Percentiles rank a stretch among this genome's conserved stretches.
Evolutionary conservation across 148 eudicot species (phyloP).

Genomic region (Fagopyrum esculentum): DNA sequence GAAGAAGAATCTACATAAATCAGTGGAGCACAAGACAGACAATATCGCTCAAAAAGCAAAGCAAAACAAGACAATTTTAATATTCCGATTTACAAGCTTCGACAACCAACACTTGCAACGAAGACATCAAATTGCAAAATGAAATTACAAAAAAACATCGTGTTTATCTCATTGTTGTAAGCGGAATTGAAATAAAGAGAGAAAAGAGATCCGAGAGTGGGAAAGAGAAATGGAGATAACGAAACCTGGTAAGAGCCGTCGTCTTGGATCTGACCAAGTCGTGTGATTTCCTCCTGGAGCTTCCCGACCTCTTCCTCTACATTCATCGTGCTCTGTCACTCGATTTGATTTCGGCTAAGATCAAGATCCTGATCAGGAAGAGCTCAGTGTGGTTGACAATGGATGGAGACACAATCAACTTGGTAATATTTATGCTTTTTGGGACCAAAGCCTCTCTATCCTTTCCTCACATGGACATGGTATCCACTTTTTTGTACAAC

Average conservation of each 20-base stretch:
- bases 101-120: neutral
- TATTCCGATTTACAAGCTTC: neutral
- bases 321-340: slow-evolving; percentile 39
- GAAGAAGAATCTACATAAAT: too few species aligned
- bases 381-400: neutral
- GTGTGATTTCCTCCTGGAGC: slow-evolving; percentile 80
- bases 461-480: neutral
- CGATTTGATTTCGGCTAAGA: slow-evolving; percentile 7
- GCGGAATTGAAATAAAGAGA: neutral
- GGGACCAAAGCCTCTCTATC: neutral
- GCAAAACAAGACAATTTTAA: neutral
- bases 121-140: neutral
- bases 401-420: neutral
- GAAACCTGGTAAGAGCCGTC: slow-evolving; percentile 90
- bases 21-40: neutral
- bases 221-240: neutral
- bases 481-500: neutral
- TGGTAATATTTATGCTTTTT: neutral
- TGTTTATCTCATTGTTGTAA: neutral
- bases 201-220: neutral
- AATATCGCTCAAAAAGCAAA: neutral
- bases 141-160: neutral
- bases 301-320: slow-evolving; percentile 85
- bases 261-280: slow-evolving; percentile 69
- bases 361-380: neutral